Evolutionary conservation across 441 rosid genomes (phyloP), one percentile per base, ranked within the genome.

Genomic region (Pelargonium citronellum): DNA sequence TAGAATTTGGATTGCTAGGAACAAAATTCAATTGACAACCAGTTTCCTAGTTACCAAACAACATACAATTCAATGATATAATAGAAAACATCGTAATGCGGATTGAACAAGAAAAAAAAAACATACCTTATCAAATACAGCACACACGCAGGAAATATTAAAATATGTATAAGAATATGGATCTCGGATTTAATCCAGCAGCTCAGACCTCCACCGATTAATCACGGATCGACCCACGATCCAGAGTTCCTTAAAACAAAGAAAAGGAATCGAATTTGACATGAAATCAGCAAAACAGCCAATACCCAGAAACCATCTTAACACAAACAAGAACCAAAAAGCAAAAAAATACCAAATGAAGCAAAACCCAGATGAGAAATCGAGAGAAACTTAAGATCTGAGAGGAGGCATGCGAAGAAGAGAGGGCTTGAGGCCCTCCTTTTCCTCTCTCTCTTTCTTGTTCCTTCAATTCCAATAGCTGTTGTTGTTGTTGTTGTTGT

Each of bases 371-470:
- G 77, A 83, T 77, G 82, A 74, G 73, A 80, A 77, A 70, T 58
- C 10, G 73, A 71, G 69, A 78, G 83, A 84, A 83, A 78, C 87
- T 55, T 80, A 78, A 75, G 78, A 90, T 80, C 85, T 81, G 80
- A 78, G 82, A 75, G 67, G 79, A 75, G 70, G 77, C 83, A 84
- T 80, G 75, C 79, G 60, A 86, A 81, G 82, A 76, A 71, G 71
- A 79, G 79, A 83, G 91, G 77, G 82, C 80, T 76, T 80, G 79
- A 82, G 83, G 85, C 85, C 89, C 89, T 82, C 88, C 74, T 76
- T 77, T 72, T 71, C 74, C 69, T 73, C 82, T 76, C 76, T 81
- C 66, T 75, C 66, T 53, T 63, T 66, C 60, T 46, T 9, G 51
- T 13, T 46, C n/a, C 51, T 55, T 55, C 61, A 13, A 58, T 70